These are phyloP conservation scores for Suhomyces coccinellae DNA, from an alignment of 1,139 yeast species.

Conservation along the genomic window DNA sequence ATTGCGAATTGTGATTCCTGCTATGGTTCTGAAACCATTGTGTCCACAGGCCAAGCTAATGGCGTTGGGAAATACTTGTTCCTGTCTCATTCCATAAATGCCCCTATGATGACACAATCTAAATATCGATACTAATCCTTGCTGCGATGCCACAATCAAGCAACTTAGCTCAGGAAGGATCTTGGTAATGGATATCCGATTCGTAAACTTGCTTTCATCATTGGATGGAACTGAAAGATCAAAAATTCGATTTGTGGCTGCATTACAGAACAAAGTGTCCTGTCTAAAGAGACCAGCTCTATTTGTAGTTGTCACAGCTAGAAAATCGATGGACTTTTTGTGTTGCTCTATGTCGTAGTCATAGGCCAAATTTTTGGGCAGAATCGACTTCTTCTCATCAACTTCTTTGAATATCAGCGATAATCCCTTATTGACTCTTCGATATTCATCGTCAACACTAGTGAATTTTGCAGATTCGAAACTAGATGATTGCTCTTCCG, in stretches of 20 bases:
- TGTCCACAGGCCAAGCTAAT: slow-evolving; percentile 27
- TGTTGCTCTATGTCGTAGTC: neutral
- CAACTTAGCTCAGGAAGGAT: slow-evolving; percentile 57
- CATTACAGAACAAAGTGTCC: slow-evolving; percentile 51
- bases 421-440: slow-evolving; percentile 33
- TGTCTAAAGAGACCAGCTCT: slow-evolving; percentile 50
- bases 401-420: neutral
- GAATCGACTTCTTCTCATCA: neutral
- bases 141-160: slow-evolving; percentile 55
- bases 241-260: slow-evolving; percentile 50
- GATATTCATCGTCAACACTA: slow-evolving; percentile 38
- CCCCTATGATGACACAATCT: slow-evolving; percentile 60
- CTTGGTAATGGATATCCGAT: slow-evolving; percentile 53
- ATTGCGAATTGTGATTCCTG: slow-evolving; percentile 32
- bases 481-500: neutral
- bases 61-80: slow-evolving; percentile 52
- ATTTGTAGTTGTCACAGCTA: slow-evolving; percentile 47
- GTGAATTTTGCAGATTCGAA: slow-evolving; percentile 21
- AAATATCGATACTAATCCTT: slow-evolving; percentile 58
- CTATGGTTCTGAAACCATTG: slow-evolving; percentile 34
- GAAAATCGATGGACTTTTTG: slow-evolving; percentile 17
- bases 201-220: slow-evolving; percentile 43
- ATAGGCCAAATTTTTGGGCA: neutral
- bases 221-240: slow-evolving; percentile 32
- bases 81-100: slow-evolving; percentile 60